These are phyloP conservation scores for Debaryomyces castellii DNA, from an alignment of 805 yeast genomes.

Conservation along the genomic window DNA sequence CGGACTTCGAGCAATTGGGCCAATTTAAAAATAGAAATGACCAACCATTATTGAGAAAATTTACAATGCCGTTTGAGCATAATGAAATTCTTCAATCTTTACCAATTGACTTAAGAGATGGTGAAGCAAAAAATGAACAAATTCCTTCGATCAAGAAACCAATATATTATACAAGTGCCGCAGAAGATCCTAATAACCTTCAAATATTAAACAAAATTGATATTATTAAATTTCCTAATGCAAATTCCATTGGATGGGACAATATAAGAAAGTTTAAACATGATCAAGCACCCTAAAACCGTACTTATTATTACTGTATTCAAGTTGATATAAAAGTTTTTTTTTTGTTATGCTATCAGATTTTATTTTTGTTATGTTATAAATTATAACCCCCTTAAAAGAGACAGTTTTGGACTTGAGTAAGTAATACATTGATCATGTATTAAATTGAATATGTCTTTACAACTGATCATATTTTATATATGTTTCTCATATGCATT, in stretches of 20 bases:
- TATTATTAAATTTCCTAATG: slow-evolving; percentile 41
- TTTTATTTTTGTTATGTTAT: background rate
- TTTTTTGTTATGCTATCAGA: background rate
- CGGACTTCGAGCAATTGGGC: slow-evolving; percentile 38
- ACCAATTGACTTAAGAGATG: slow-evolving; percentile 32
- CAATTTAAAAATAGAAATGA: slow-evolving; percentile 12
- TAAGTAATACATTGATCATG: background rate
- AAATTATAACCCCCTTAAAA: background rate
- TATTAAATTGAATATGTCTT: background rate
- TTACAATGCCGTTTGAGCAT: slow-evolving; percentile 33
- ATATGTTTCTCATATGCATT: background rate
- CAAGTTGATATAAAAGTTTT: background rate
- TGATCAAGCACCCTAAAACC: slow-evolving; percentile 2
- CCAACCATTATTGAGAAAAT: slow-evolving; percentile 23
- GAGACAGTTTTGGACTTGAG: background rate
- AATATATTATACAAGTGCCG: slow-evolving; percentile 29
- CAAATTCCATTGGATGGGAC: slow-evolving; percentile 45
- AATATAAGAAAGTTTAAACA: slow-evolving; percentile 34
- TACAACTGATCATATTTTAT: background rate
- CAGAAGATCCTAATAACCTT: slow-evolving; percentile 30
- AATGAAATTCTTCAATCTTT: slow-evolving; percentile 30
- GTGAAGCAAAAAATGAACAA: slow-evolving; percentile 3
- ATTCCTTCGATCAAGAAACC: slow-evolving; percentile 30
- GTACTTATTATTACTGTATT: too few species aligned
- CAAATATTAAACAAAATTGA: slow-evolving; percentile 37